Percentiles rank a stretch among this genome's conserved stretches.
phyloP scores from a whole-genome alignment of 176 grass and related monocot species.

The Otatea glauca region DNA sequence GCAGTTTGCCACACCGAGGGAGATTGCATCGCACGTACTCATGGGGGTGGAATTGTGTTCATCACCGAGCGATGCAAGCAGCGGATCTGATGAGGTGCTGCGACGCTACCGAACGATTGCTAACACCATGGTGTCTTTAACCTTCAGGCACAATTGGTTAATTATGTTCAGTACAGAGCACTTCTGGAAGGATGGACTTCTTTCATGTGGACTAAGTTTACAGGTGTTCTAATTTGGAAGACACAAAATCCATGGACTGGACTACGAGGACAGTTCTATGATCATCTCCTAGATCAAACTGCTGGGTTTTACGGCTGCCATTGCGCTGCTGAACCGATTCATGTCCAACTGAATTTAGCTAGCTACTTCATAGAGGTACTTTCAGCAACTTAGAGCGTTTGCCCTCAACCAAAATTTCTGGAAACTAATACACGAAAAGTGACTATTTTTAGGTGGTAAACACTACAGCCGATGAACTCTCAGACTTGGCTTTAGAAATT shows the following conservation, averaged over 20 bases:
- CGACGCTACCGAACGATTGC: too few species aligned
- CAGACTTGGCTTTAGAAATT: conserved; percentile 78
- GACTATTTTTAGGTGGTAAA: conserved; percentile 76
- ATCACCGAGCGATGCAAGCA: too few species aligned
- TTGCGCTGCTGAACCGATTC: conserved; percentile 81
- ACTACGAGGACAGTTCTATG: conserved; percentile 93
- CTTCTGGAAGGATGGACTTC: conserved; percentile 98
- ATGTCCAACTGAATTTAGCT: conserved; percentile 88
- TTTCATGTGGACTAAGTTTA: conserved; percentile 20
- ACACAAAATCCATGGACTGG: conserved; percentile 76
- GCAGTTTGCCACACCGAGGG: too few species aligned
- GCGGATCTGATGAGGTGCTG: too few species aligned
- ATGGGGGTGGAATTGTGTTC: too few species aligned
- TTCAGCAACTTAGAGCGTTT: conserved; percentile 13
- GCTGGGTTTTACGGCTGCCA: conserved; percentile 93
- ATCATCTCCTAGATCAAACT: conserved; percentile 94
- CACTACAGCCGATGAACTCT: conserved; percentile 67
- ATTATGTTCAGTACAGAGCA: conserved; percentile 94
- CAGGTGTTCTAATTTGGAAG: conserved; percentile 7
- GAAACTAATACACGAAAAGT: conserved; percentile 37
- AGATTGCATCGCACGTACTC: too few species aligned
- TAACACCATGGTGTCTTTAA: conserved; percentile 18
- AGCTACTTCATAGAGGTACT: conserved; percentile 88
- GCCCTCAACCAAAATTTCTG: not conserved
- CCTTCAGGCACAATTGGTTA: conserved; percentile 90